Base-by-base conservation (phyloP, 495 filamentous ascomycete species). In the Trichoderma reesei region DNA sequence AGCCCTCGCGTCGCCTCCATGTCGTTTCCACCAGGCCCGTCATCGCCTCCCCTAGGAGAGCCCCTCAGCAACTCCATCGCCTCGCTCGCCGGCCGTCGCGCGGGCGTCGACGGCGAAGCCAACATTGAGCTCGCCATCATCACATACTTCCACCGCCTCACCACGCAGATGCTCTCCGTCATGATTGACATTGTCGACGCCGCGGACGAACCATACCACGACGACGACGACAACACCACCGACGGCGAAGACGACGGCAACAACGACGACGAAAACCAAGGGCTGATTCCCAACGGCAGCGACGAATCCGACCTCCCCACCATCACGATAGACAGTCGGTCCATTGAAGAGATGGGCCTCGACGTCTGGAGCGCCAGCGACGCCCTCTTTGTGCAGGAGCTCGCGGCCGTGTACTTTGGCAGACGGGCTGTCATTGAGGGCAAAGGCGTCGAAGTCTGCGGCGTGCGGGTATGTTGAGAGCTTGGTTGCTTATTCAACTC, bases 71-170 rank as follows among this genome's bases (percentile, higher is more conserved):
- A 71, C 48, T 82, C 73, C n/a, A 67, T 77, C n/a, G 66, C 72
- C 10, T 78, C 75, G 18, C 66, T 77, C 6, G 72, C 70, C 18
- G 72, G 71, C 14, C 68, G 67, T 18, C 67, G 67, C 7, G 64
- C 67, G 42, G 68, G 61, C 41, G 72, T 65, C 37, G 71, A 69
- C 11, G 70, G 75, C 18, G 71, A 71, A 66, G 76, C 75, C 51
- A 64, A 73, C 38, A 38, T 71, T 42, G 91, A 94, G 72, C 85
- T 93, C 68, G 86, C 89, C 3, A 78, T 96, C 34, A 88, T 97
- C 51, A 89, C 90, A 0, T 97, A 94, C 73, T 98, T 98, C 78
- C 94, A 96, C 72, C 85, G 91, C 4, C 74, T 94, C 37, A 97
- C 93, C 1, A 82, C 84, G 0, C 78, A 85, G 60, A 80, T 95